Base-by-base conservation (phyloP, 345 rosid species). In the Heritiera fomes region DNA sequence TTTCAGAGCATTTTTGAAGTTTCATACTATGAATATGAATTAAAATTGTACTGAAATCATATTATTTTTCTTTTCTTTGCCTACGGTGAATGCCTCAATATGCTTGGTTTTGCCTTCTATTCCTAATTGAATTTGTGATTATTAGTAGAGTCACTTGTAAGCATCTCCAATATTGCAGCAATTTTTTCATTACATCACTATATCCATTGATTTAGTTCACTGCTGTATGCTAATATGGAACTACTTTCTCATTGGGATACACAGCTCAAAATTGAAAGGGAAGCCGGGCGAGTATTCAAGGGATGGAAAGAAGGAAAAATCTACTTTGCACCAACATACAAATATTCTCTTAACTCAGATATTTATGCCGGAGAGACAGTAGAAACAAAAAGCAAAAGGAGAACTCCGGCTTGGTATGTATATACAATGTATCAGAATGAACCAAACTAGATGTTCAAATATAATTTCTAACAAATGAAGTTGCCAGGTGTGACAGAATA, bases 251-350 rank as follows among this genome's bases (percentile, higher is more conserved):
- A 32, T 34, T 14, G 68, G 43, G 67, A 43, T 71, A 75, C 18
- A 73, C 82, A 95, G 99, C 90, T 95, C 46, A 93, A 92, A 87
- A 93, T 92, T 40, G 97, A 93, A 85, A 91, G 89, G 83, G 96
- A 95, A 45, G 91, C 97, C 7, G 98, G 96, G 13, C 79, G 96
- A 80, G 97, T 95, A 59, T 95, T 95, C 80, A 84, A 82, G 79
- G 94, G 93, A 77, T 95, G 99, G 99, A 80, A 91, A 64, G 99
- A 95, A 83, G 97, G 95, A 34, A 92, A 90, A 83, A 95, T 95
- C 76, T 83, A 75, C 84, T 95, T 95, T 63, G 91, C 94, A 11
- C 99, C 99, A 6, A 95, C 99, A 5, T 95, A 95, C 84, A 95
- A 95, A 78, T 95, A 91, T 83, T 89, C 98, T 11, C 85, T 78